Evolutionary conservation across 352 stramenopile species (phyloP), one percentile per base, ranked within the genome.

Genomic region (Plasmopara halstedii): DNA sequence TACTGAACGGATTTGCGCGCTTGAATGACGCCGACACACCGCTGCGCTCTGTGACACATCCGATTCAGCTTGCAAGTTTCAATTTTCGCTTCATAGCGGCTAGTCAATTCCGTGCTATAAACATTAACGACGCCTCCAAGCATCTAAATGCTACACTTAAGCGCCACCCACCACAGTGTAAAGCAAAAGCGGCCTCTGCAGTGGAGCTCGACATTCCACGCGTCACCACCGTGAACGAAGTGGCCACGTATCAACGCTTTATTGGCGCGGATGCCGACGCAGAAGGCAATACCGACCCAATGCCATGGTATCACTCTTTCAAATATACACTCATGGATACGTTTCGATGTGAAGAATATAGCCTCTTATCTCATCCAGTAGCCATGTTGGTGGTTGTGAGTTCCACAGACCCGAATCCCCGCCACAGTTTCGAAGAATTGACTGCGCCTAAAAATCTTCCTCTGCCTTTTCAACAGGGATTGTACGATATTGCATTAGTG

Each of bases 291-390:
- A 53, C 31, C 15, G 73, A 83, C 35, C 64, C 73, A 2, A 71
- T 90, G 57, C 62, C 75, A n/a, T 94, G 82, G 82, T 94, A 90
- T 50, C 37, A 50, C 7, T 73, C 80, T 8, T 94, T 91, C 50
- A 86, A 83, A 48, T 58, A 81, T 43, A 67, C 75, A 32, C 64
- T 94, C 14, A 64, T 94, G 49, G 82, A 91, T 41, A 85, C 74
- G 29, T 91, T 94, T 38, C 78, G 76, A 6, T 89, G 82, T 43
- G 77, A 90, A 51, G 79, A 91, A 49, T 84, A 73, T 50, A 85
- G 69, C 46, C 70, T 90, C 40, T 52, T 94, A 58, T 64, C 64
- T 33, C 76, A 91, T 26, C 82, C 82, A 0, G 69, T 74, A 0
- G 82, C 69, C 14, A 85, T 88, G 68, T 25, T 94, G 8, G 52